Conservation (phyloP, 225 moss, liverwort and hornwort genomes). For the Rhytidiadelphus loreus region DNA sequence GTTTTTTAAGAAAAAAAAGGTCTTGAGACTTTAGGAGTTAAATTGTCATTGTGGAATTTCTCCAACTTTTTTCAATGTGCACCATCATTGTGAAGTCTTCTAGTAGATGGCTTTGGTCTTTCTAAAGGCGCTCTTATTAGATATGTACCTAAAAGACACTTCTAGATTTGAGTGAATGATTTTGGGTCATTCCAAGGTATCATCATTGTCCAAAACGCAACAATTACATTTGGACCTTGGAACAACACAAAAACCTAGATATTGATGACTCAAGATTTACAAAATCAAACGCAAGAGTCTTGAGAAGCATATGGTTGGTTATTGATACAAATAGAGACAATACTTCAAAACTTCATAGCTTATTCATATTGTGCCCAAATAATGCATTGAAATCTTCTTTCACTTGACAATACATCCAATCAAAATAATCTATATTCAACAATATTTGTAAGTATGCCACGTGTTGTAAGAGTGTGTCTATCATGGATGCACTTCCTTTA, state of each 20-base stretch:
- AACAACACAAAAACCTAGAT: neutral
- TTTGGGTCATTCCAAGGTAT: neutral
- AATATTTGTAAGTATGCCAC: neutral
- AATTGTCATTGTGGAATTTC: neutral
- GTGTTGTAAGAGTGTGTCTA: fast-evolving
- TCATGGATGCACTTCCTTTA: too few species aligned
- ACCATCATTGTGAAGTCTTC: neutral
- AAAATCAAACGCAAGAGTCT: neutral
- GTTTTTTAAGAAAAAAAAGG: fast-evolving
- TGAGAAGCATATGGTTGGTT: too few species aligned
- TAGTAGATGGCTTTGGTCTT: fast-evolving
- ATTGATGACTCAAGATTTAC: neutral
- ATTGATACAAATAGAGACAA: neutral
- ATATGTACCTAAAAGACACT: neutral
- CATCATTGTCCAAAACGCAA: neutral
- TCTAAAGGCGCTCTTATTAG: neutral
- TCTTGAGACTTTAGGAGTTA: fast-evolving
- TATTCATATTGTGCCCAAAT: neutral
- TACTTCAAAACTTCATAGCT: neutral
- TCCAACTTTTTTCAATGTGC: too few species aligned
- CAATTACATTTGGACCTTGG: neutral
- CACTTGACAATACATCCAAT: too few species aligned
- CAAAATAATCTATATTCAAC: neutral
- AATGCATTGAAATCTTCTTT: neutral
- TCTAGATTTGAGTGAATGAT: neutral